Evolutionary conservation across 192 early-diverging fungal species (phyloP).

Genomic region (Obelidium mucronatum): DNA sequence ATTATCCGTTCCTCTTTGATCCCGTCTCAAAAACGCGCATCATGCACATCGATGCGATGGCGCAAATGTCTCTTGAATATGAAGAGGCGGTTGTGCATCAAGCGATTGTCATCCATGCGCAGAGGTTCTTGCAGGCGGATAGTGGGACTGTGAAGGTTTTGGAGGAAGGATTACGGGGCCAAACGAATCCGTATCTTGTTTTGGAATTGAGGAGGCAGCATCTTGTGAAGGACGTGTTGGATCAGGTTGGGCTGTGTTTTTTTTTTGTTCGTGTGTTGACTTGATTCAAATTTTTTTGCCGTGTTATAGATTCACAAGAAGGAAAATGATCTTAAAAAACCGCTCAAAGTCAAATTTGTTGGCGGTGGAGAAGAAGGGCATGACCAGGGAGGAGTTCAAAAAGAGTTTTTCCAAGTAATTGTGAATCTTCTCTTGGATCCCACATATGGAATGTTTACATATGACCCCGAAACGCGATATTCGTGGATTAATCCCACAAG

Average conservation of each 20-base stretch:
- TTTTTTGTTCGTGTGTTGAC: too few species aligned
- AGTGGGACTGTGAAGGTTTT: slow-evolving; percentile 48
- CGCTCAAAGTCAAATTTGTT: slow-evolving; percentile 85
- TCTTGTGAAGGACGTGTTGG: slow-evolving; percentile 79
- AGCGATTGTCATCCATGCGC: slow-evolving; percentile 77
- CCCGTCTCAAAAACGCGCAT: slow-evolving; percentile 75
- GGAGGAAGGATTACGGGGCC: slow-evolving; percentile 63
- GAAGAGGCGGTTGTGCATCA: slow-evolving; percentile 86
- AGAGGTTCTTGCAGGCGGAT: slow-evolving; percentile 67
- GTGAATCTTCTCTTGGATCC: slow-evolving; percentile 76
- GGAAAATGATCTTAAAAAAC: slow-evolving; percentile 74
- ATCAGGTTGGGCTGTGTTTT: too few species aligned
- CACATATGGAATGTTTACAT: slow-evolving; percentile 78
- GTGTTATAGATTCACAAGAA: slow-evolving; percentile 62
- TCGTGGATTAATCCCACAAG: slow-evolving; percentile 80
- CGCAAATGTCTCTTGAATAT: slow-evolving; percentile 78
- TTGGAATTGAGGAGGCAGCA: slow-evolving; percentile 74
- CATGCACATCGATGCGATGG: slow-evolving; percentile 76
- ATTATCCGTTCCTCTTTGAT: slow-evolving; percentile 74
- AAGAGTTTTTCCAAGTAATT: slow-evolving; percentile 91
- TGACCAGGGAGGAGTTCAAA: slow-evolving; percentile 96
- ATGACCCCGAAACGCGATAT: slow-evolving; percentile 66
- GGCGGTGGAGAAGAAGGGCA: slow-evolving; percentile 91
- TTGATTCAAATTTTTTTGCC: too few species aligned
- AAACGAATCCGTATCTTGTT: slow-evolving; percentile 81